Evolutionary conservation across 2,329 filamentous ascomycete species (phyloP), one percentile per base, ranked within the genome.

Genomic region (Cladosporium sphaerospermum): DNA sequence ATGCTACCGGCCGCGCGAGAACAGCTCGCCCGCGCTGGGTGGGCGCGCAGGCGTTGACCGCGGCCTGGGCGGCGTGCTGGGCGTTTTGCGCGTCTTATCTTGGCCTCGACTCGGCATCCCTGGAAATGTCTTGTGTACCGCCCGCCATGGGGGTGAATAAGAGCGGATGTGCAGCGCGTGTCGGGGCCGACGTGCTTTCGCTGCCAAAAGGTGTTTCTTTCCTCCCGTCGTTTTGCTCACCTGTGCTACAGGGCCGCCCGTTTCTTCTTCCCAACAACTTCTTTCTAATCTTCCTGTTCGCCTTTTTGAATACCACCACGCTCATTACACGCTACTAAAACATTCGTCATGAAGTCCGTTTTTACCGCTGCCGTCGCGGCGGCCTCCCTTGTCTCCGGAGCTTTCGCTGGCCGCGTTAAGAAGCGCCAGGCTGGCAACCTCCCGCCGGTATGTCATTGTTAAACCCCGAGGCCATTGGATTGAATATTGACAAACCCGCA

Each of bases 91-190:
- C 48, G 48, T 51, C 18, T 18, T 11, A 40, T 49, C 48, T 51
- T 51, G 48, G 48, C 48, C 18, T 32, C 31, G 40, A 51, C 48
- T 51, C 40, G 48, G 48, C 48, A 51, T 43, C 40, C 40, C 41
- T 51, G 48, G 48, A 51, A 51, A 44, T 47, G 48, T 51, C 48
- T 51, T 51, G 48, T 51, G 48, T 43, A 51, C 42, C 23, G 48
- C 14, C 48, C 36, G 36, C 16, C 32, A 51, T 51, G 48, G 32
- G 40, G 2, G 41, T 43, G 40, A 44, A 51, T 51, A 51, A 51
- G 48, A 44, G 18, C 32, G 42, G 32, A 44, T 32, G 28, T 28
- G 9, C 42, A 34, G 13, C 34, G 33, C 18, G 10, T 33, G 16
- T 23, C 14, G 23, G 23, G 23, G 23, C 23, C 23, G 23, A 7